Evolutionary conservation across 2,329 filamentous ascomycete species (phyloP).

Genomic region (Hymenoscyphus infarciens): DNA sequence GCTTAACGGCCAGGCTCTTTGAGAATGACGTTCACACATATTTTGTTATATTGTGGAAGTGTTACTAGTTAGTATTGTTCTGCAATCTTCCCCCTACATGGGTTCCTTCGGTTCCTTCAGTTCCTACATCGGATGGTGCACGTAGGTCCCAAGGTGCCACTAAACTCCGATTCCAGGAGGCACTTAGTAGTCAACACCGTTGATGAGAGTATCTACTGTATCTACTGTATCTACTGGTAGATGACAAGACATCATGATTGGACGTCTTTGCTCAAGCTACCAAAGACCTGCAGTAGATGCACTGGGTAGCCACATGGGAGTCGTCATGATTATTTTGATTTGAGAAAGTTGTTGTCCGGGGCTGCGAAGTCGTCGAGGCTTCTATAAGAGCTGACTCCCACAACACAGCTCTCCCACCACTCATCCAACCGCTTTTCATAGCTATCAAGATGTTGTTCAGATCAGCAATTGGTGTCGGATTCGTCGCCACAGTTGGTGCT

Average conservation of each 20-base stretch:
- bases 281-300: conserved; percentile 1
- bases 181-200: background rate
- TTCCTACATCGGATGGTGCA: background rate
- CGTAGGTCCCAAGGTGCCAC: background rate
- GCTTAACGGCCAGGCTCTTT: background rate
- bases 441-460: conserved; percentile 23
- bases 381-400: background rate
- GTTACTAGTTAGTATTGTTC: background rate
- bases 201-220: background rate
- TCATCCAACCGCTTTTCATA: background rate
- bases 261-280: background rate
- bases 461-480: conserved; percentile 20
- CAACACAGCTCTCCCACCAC: background rate
- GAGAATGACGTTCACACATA: background rate
- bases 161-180: background rate
- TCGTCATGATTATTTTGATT: background rate
- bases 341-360: background rate
- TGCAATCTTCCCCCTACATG: background rate
- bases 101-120: too few relatives aligned
- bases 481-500: conserved; percentile 22
- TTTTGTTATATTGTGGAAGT: background rate
- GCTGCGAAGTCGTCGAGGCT: background rate
- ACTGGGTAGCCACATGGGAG: background rate
- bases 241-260: background rate
- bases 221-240: background rate